Evolutionary conservation across 2,329 filamentous ascomycete species (phyloP).

Genomic region (Colletotrichum brevisporum): DNA sequence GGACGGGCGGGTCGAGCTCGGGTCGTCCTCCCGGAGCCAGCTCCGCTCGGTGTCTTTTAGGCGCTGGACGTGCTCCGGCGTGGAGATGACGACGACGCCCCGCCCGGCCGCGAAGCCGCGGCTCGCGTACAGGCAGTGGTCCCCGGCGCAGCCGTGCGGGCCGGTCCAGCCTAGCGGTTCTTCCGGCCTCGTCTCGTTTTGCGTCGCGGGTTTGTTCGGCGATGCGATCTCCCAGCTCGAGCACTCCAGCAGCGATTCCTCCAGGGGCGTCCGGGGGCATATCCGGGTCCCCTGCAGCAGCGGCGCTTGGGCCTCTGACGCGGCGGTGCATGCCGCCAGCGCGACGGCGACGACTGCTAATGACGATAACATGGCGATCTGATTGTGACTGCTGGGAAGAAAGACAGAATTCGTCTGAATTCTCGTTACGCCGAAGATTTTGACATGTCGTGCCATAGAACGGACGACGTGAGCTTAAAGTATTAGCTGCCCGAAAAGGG

Average conservation of each 20-base stretch:
- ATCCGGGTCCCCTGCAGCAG: constrained; percentile 1
- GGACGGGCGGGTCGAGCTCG: constrained; percentile 12
- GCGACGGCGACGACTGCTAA: constrained; percentile 4
- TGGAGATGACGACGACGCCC: constrained; percentile 57
- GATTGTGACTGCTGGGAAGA: background rate
- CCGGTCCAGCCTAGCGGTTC: constrained; percentile 32
- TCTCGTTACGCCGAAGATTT: background rate
- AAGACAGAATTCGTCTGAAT: background rate
- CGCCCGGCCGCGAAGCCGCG: constrained; percentile 52
- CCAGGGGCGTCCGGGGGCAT: constrained; percentile 29
- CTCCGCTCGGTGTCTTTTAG: constrained; percentile 8
- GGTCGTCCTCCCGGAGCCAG: background rate
- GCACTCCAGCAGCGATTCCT: constrained; percentile 27
- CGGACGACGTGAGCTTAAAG: constrained; percentile 19
- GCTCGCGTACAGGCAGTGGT: constrained; percentile 53
- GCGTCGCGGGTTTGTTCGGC: no score
- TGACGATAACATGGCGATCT: constrained; percentile 6
- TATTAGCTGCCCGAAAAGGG: background rate
- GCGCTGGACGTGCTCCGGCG: constrained; percentile 41
- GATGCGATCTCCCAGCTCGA: background rate
- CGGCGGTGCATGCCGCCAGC: constrained; percentile 18
- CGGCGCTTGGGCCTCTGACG: constrained; percentile 17
- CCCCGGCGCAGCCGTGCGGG: constrained; percentile 30
- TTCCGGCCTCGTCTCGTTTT: background rate
- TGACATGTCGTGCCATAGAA: background rate